Evolutionary conservation across 2,329 filamentous ascomycete species (phyloP), one percentile per base, ranked within the genome.

Genomic region (Penicillium sp.): DNA sequence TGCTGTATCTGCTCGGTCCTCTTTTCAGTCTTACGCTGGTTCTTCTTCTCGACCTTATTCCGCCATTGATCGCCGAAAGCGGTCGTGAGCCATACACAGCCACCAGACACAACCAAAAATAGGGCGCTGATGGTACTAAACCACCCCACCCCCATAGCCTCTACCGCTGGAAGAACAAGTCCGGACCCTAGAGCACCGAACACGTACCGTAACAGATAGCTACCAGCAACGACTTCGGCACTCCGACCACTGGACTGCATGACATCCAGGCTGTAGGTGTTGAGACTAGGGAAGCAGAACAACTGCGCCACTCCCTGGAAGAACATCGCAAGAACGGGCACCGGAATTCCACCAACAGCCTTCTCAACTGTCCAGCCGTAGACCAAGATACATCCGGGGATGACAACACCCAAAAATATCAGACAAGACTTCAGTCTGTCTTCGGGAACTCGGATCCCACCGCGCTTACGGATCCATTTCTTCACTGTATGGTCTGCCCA

Each of bases 201-300:
- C 6, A 91, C 68, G 70, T 93, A 94, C 6, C 90, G 80, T 48
- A 89, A 78, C 65, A 91, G 85, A 71, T 92, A 94, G 70, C 93
- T 94, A 0, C 88, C 88, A 0, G 89, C 88, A 41, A 90, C 84
- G 4, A 93, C 88, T 67, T 94, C 89, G 4, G 87, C 84, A 41
- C 84, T 84, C 30, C 82, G 78, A 1, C 80, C 79, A 22, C 67
- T 69, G 2, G 71, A 67, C 61, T 88, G 88, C 86, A 92, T 90
- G 12, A 93, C 89, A 69, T 94, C 89, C 38, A 94, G 74, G 69
- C 89, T 92, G 73, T 94, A 92, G 0, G 88, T 89, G 69, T 92
- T 91, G 58, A 92, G 70, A 45, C 82, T 84, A 0, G 88, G 88
- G 66, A 91, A 91, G 64, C 87, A 89, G 67, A 90, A 89, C 6